These are phyloP conservation scores for Arthrocladium fulminans DNA, from an alignment of 2,329 filamentous ascomycete species.

Conservation along the genomic window DNA sequence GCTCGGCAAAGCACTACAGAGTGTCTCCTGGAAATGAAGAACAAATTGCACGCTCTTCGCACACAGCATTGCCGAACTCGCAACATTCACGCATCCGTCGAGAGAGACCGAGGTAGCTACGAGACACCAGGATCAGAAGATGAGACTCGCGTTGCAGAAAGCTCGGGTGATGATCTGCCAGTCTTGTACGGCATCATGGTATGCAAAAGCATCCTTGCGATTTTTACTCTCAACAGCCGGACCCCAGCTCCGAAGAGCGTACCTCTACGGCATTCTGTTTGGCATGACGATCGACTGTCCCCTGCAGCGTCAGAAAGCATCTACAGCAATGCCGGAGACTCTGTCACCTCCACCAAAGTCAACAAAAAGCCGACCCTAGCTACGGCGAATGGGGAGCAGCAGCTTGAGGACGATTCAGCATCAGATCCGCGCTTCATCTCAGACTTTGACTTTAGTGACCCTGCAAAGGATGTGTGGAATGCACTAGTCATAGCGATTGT, in stretches of 20 bases:
- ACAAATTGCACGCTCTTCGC: conserved; percentile 37
- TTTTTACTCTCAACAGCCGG: conserved; percentile 11
- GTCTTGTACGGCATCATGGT: conserved; percentile 8
- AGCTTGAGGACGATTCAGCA: conserved; percentile 5
- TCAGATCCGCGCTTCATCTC: conserved; percentile 35
- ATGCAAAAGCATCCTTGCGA: conserved; percentile 5
- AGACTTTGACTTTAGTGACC: conserved; percentile 46
- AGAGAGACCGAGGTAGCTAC: conserved; percentile 6
- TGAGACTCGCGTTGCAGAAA: conserved; percentile 6
- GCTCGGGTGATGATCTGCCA: conserved; percentile 5
- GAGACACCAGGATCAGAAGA: conserved; percentile 15
- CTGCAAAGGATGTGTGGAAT: conserved; percentile 53
- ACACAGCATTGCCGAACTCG: conserved; percentile 32
- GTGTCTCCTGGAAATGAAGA: conserved; percentile 36
- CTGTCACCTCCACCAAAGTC: neutral
- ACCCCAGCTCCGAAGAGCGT: conserved; percentile 17
- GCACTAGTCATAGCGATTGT: conserved; percentile 49
- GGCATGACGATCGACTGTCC: neutral
- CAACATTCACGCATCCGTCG: conserved; percentile 15
- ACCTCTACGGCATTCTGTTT: neutral
- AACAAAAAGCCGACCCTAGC: conserved; percentile 2
- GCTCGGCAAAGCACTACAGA: conserved; percentile 31
- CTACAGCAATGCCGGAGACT: neutral
- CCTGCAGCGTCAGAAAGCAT: conserved; percentile 3
- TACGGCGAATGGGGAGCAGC: neutral